Evolutionary conservation across 768 basidiomycete genomes (phyloP), one percentile per base, ranked within the genome.

Genomic region (Nevesoporus exiguus): DNA sequence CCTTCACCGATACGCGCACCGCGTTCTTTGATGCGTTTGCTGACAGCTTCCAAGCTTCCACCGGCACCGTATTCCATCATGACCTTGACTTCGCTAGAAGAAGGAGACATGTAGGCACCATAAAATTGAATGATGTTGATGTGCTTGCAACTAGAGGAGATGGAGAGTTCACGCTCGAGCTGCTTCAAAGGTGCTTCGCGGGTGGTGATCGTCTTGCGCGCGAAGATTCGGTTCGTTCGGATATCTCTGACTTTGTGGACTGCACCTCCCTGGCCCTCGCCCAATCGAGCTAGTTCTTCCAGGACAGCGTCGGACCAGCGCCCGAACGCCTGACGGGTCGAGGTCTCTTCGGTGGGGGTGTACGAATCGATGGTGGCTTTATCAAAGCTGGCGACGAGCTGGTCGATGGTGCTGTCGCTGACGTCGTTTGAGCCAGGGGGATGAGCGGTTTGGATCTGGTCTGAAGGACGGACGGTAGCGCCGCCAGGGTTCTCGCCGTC

Each of bases 201-300:
- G 10, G 90, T 92, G 29, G 90, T 90, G 67, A 96, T 93, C 9
- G 92, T 90, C 77, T 99, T 99, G 65, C 94, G 84, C 5, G 97
- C 97, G 83, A 97, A 86, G 62, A 94, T 80, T 68, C 77, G 76
- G 31, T 83, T 83, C 1, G 84, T 90, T 51, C 87, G 85, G 65
- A 79, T 86, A 70, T 97, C 92, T 68, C 77, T 83, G 44, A 98
- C 95, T 72, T 93, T 94, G 70, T 96, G 86, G 11, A 99, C 97
- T 8, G 93, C 94, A 43, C 97, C 97, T 43, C 95, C 94, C 51
- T 94, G 93, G 39, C 97, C 97, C 66, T 98, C 94, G 19, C 97
- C 97, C 2, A 99, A 76, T 50, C 91, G 82, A 14, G 75, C 70
- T 9, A 93, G 58, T 60, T 90, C 88, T 60, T 93, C 88, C 52